phyloP scores from a whole-genome alignment of 768 basidiomycete genomes.

The Mycena galericulata region DNA sequence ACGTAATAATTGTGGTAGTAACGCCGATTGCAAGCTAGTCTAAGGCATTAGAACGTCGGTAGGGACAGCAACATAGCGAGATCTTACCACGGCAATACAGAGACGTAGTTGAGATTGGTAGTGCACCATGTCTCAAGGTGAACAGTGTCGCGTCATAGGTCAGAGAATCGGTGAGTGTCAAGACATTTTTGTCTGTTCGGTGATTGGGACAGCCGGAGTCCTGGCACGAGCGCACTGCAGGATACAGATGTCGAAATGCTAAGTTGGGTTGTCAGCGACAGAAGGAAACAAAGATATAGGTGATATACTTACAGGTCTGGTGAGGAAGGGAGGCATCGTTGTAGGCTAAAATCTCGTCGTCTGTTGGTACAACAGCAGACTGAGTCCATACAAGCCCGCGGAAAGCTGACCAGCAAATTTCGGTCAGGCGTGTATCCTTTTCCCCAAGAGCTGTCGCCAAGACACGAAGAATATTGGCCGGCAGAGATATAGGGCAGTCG shows the following conservation, averaged over 20 bases:
- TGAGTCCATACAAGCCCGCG: slow-evolving; percentile 1
- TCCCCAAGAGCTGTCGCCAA: slow-evolving; percentile 9
- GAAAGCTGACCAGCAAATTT: slow-evolving; percentile 15
- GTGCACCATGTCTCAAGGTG: slow-evolving; percentile 1
- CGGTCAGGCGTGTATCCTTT: not conserved
- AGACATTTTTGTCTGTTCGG: not conserved
- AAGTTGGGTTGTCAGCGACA: not conserved
- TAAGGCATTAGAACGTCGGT: not conserved
- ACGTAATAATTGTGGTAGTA: slow-evolving; percentile 19
- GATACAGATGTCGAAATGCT: slow-evolving; percentile 16
- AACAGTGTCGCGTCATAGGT: not conserved
- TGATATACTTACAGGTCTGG: not conserved
- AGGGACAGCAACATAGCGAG: not conserved
- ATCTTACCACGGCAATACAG: slow-evolving; percentile 11
- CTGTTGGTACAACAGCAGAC: not conserved
- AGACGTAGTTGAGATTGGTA: slow-evolving; percentile 12
- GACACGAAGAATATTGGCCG: not conserved
- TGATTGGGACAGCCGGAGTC: not conserved
- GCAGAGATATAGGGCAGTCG: not conserved
- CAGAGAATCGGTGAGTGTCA: slow-evolving; percentile 4
- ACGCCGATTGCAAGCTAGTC: slow-evolving; percentile 1
- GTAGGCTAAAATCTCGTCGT: not conserved
- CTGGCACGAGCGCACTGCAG: slow-evolving; percentile 2
- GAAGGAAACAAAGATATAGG: not conserved
- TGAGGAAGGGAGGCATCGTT: not conserved